Base-by-base conservation (phyloP, 2,329 filamentous ascomycete genomes). In the Calonectria montana region DNA sequence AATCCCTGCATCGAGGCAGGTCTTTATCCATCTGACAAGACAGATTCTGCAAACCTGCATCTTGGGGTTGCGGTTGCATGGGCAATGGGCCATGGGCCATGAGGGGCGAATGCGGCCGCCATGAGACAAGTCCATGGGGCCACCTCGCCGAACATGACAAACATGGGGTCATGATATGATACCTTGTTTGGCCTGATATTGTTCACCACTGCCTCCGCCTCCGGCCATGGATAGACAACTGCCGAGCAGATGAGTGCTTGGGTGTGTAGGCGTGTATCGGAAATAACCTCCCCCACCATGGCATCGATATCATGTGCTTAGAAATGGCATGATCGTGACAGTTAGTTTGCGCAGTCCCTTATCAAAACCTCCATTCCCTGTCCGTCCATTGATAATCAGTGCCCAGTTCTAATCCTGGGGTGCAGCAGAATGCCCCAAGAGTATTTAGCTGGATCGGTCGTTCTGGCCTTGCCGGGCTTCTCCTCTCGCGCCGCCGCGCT, bases 391-490 rank as follows among this genome's bases (percentile, higher is more conserved):
- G 39, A 59, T 59, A 59, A 59, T 62, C 45, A 62, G 65, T 31
- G 57, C 53, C 53, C 69, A 45, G 57, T 66, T 66, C 75, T 76
- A 76, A 75, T 77, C 69, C 73, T 68, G 67, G 67, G 74, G 69
- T 75, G 57, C 75, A 74, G 67, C 70, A 71, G 55, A 50, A 39
- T 65, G 43, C 31, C 68, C 73, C 63, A 77, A 67, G 45, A 59
- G 23, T 55, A 68, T 35, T 13, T 18, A 27, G 48, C 18, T 62
- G 9, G 39, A 43, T 62, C 25, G 4, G 25, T 25, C 15, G 27
- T 29, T 41, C 15, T 37, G 10, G 37, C 23, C 16, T 45, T 45
- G 4, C 39, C 39, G 9, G 29, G 43, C 27, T 41, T 10, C 25
- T 21, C 21, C 37, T 35, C 53, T 39, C 15, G 31, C 53, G 7